Percentiles rank a stretch among this genome's conserved stretches.
Conservation (phyloP, 192 early-diverging fungal species). For the Rhizophagus clarus region DNA sequence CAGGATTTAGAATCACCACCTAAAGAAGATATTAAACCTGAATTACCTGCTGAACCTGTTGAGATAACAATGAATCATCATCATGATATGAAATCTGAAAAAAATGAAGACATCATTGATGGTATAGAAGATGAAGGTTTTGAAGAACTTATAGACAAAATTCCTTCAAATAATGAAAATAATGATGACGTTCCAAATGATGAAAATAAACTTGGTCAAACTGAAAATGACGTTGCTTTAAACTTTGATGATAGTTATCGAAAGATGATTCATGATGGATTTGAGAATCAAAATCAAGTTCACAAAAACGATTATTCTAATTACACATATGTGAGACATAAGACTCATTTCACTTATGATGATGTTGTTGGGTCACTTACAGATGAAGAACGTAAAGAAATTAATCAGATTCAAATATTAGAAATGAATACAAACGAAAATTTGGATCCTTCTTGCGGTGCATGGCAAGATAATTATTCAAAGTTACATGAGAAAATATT, state of each 20-base stretch:
- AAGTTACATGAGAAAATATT: slow-evolving; percentile 34
- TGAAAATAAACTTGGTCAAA: background rate
- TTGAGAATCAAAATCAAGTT: background rate
- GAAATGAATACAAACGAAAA: slow-evolving; percentile 1
- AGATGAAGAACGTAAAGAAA: background rate
- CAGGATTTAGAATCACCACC: background rate
- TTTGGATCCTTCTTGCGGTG: slow-evolving; percentile 37
- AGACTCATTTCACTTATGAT: slow-evolving; percentile 19
- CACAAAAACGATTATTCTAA: background rate
- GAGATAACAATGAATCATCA: background rate
- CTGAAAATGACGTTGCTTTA: background rate
- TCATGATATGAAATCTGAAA: background rate
- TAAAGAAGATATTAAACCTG: no score
- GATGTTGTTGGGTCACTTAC: slow-evolving; percentile 2
- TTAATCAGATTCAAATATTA: background rate
- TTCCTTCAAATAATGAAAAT: slow-evolving; percentile 3
- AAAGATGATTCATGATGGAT: background rate
- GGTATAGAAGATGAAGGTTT: background rate
- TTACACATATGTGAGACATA: background rate
- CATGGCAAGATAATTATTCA: slow-evolving; percentile 45
- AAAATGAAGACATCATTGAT: background rate
- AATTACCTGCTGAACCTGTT: no score
- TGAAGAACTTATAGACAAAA: background rate
- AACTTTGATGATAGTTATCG: background rate
- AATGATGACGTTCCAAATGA: background rate